Evolutionary conservation across 345 rosid species (phyloP), one percentile per base, ranked within the genome.

Genomic region (Corchorus capsularis): DNA sequence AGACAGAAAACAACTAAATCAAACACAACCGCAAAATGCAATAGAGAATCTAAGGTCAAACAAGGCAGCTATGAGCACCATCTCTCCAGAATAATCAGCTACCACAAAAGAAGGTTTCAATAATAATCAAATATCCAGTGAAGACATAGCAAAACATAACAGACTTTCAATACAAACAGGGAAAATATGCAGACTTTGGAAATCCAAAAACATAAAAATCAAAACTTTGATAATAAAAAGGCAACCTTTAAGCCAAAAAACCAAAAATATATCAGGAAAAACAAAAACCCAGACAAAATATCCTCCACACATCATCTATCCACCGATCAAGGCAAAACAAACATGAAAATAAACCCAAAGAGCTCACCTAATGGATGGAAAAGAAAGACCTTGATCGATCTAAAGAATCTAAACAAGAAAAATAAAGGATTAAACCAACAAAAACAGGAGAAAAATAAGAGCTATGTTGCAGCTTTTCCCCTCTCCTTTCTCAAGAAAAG

Each of bases 341-440:
- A 17, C 32, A 45, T 75, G 61, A 41, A 32, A 71, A 65, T 17
- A 59, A 11, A 77, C 53, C 43, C 10, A 35, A 76, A 69, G 39
- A 80, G 65, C 73, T 80, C 76, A 86, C 89, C 91, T 20, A 80
- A 76, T 14, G 64, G 41, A 47, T 22, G 69, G 6, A 13, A 77
- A 75, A 4, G 19, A 22, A 41, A 66, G 47, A 66, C 8, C 15
- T 32, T 20, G 84, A 79, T 78, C 83, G 87, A 79, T 79, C 85
- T 76, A 75, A 75, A 39, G 34, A 80, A 82, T 72, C 72, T 73
- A 17, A 43, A 53, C 43, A 39, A 37, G 8, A 35, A 76, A 64
- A 60, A 11, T 35, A 68, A 56, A 22, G 10, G 72, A 39, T 57
- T 55, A 52, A 15, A 65, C 49, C 43, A 49, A 6, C 34, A 71